These are phyloP conservation scores for Tetracentron sinense DNA, from an alignment of 164 flowering plant genomes.

Conservation along the genomic window DNA sequence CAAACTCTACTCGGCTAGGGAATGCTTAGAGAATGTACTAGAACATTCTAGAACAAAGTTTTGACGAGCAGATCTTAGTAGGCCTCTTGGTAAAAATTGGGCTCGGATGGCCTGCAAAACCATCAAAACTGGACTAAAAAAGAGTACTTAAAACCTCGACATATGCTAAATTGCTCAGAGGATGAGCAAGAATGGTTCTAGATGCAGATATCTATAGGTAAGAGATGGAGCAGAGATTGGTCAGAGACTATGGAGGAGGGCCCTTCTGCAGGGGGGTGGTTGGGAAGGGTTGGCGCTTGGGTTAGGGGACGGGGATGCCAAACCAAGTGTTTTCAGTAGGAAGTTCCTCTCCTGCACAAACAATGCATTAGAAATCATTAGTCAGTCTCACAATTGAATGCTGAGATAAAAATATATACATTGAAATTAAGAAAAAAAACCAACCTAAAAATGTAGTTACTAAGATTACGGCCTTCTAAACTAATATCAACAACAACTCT, in stretches of 20 bases:
- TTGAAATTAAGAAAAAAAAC: neutral
- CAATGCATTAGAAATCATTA: constrained; percentile 12
- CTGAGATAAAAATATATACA: neutral
- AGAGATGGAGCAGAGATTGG: constrained; percentile 14
- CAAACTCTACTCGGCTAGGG: constrained; percentile 17
- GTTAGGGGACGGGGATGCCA: constrained; percentile 53
- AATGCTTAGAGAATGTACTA: constrained; percentile 33
- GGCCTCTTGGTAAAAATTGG: constrained; percentile 48
- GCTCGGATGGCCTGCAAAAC: constrained; percentile 40
- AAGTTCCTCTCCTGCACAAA: constrained; percentile 86
- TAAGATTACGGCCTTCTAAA: no score
- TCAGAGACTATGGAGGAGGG: constrained; percentile 80
- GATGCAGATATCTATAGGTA: constrained; percentile 6
- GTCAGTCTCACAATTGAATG: constrained; percentile 13
- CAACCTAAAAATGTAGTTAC: no score
- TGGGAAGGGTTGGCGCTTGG: constrained; percentile 39
- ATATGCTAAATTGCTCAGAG: constrained; percentile 6
- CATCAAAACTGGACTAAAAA: constrained; percentile 18
- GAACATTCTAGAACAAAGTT: constrained; percentile 36
- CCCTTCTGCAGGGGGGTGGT: constrained; percentile 82
- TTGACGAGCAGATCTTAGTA: constrained; percentile 39
- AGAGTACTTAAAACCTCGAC: constrained; percentile 14
- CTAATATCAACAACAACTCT: no score
- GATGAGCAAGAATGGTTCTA: constrained; percentile 11
- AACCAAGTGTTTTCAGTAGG: constrained; percentile 70